Base-by-base conservation (phyloP, 306 rosid species). In the Acacia acuminata region DNA sequence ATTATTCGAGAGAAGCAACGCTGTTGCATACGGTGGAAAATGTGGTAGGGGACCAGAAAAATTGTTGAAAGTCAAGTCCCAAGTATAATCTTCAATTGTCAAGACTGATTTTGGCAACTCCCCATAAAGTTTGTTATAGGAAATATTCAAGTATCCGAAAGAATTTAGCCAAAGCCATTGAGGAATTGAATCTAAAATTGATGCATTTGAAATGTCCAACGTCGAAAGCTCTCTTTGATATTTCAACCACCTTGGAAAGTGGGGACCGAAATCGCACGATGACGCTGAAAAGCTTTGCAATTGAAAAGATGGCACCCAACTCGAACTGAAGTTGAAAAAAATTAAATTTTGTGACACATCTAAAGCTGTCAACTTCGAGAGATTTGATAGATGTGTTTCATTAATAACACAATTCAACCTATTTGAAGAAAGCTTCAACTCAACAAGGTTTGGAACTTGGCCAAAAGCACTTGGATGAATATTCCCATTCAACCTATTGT, bases 241-340 rank as follows among this genome's bases (percentile, higher is more conserved):
- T n/a, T 79, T 82, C 32, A 88, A 72, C 91, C 91, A 88, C 17
- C 7, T 2, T 7, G 93, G 88, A 78, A 90, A 88, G 4, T 68
- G 32, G 5, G 86, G 88, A 53, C 93, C 91, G 0, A 84, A 66
- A 20, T 3, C 77, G 51, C 87, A 81, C 0, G 77, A 81, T 7
- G 73, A 25, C 43, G 86, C 73, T 43, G 0, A 10, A 20, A 89
- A 17, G 0, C 0, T 0, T 0, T 0, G 0, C 4, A 89, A 47
- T 36, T 81, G 83, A 9, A 89, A 85, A 19, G 85, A 76, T 70
- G 89, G 82, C 34, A 64, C 43, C 84, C 87, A 83, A 85, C 43
- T 27, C 3, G 81, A n/a, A 20, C 76, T 80, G 10, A 89, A 25
- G 77, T 86, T 75, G 68, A 86, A 75, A 14, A 27, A 45, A 66